These are phyloP conservation scores for Fragilaria radians DNA, from an alignment of 108 stramenopile species.

Conservation along the genomic window DNA sequence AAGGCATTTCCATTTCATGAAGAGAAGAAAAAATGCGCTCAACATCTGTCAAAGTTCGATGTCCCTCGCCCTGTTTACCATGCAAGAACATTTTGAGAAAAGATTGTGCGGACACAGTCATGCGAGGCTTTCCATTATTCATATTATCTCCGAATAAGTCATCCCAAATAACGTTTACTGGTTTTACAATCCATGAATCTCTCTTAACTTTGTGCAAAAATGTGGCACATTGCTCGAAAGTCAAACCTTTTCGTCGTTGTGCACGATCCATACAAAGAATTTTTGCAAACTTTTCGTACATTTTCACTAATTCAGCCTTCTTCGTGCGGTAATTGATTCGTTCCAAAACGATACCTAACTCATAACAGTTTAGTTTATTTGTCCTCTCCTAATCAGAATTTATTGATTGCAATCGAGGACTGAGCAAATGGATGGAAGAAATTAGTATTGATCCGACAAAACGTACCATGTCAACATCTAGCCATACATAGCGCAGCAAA, in stretches of 20 bases:
- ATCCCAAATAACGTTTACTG: constrained; percentile 49
- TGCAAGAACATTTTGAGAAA: constrained; percentile 67
- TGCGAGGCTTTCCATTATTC: constrained; percentile 57
- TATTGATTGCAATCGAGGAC: neutral
- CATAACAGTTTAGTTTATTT: constrained; percentile 49
- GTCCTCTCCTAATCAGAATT: constrained; percentile 53
- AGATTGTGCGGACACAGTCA: constrained; percentile 47
- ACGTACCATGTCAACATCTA: constrained; percentile 43
- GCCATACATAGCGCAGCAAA: constrained; percentile 74
- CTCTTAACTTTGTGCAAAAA: constrained; percentile 79
- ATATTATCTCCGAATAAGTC: constrained; percentile 55
- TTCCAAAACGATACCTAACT: constrained; percentile 42
- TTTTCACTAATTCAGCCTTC: constrained; percentile 27
- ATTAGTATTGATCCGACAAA: constrained; percentile 6
- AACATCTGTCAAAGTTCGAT: constrained; percentile 56
- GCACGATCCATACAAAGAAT: constrained; percentile 56
- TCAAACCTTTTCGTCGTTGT: constrained; percentile 48
- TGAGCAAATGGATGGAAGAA: neutral
- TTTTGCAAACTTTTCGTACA: constrained; percentile 61
- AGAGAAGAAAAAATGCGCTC: constrained; percentile 45
- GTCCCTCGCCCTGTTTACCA: constrained; percentile 45
- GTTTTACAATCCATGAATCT: constrained; percentile 79
- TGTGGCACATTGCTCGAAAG: constrained; percentile 77
- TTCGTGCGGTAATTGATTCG: constrained; percentile 68
- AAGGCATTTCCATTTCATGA: constrained; percentile 53